Percentiles rank a stretch among this genome's conserved stretches.
phyloP scores from a whole-genome alignment of 176 grass and related monocot genomes.

The Phyllostachys edulis region DNA sequence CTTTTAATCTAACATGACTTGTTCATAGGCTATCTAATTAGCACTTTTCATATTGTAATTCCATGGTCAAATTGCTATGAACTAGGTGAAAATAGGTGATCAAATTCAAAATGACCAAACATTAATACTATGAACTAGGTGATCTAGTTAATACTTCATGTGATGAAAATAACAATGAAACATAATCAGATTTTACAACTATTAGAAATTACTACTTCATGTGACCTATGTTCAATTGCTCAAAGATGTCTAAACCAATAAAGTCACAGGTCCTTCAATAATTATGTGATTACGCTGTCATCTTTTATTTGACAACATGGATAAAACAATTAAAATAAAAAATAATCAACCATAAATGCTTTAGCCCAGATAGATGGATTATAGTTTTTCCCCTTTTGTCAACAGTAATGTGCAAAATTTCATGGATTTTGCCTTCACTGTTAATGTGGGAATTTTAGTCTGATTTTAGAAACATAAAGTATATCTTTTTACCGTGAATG shows the following conservation, averaged over 20 bases:
- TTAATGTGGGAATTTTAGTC: background rate
- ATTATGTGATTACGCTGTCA: background rate
- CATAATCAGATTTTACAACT: background rate
- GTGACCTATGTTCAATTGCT: background rate
- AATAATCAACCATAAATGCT: background rate
- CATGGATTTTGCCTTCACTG: background rate
- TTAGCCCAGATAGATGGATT: conserved; percentile 12
- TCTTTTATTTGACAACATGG: background rate
- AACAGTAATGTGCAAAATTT: background rate
- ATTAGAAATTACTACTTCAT: background rate
- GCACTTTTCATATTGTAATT: no score
- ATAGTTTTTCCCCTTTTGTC: background rate
- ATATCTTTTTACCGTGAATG: background rate
- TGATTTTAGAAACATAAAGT: background rate
- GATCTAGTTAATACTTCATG: background rate
- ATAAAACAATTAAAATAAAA: background rate
- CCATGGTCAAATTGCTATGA: no score
- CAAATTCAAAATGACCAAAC: background rate
- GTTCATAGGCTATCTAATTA: no score
- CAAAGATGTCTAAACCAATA: background rate
- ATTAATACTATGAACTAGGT: background rate
- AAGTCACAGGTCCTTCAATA: background rate
- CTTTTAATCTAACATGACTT: no score
- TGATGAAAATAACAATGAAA: background rate
- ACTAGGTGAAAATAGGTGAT: no score